These are phyloP conservation scores for Alternaria alternata DNA, from an alignment of 2,329 filamentous ascomycete genomes.

Conservation along the genomic window DNA sequence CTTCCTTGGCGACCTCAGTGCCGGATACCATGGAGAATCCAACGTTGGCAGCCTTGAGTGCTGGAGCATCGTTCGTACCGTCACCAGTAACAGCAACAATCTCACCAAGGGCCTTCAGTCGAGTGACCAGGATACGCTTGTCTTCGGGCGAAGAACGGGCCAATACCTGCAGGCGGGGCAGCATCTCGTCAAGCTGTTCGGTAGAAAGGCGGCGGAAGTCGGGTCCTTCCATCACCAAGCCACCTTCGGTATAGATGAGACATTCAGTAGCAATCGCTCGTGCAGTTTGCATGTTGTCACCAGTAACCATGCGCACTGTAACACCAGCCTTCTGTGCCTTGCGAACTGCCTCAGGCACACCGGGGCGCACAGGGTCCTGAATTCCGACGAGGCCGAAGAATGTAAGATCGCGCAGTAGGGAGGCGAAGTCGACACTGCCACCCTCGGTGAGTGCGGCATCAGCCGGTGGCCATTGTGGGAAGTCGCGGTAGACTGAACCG, in stretches of 20 bases:
- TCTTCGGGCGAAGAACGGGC: conserved; percentile 95
- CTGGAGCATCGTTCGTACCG: conserved; percentile 95
- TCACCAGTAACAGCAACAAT: conserved; percentile 99
- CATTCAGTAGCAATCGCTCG: conserved; percentile 97
- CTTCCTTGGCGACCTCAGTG: conserved; percentile 93
- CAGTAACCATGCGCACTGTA: conserved; percentile 94
- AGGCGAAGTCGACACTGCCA: conserved; percentile 31
- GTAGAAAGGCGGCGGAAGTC: conserved; percentile 87
- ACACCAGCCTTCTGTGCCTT: conserved; percentile 93
- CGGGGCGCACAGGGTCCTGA: conserved; percentile 91
- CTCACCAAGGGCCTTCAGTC: conserved; percentile 87
- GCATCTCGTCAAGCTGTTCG: conserved; percentile 79
- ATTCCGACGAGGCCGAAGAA: conserved; percentile 91
- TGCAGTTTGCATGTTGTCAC: conserved; percentile 94
- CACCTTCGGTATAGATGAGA: conserved; percentile 80
- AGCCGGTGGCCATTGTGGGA: conserved; percentile 46
- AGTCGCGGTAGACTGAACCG: conserved; percentile 53
- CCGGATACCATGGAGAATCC: conserved; percentile 95
- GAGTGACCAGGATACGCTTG: conserved; percentile 93
- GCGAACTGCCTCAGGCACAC: conserved; percentile 83
- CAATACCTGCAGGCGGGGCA: conserved; percentile 84
- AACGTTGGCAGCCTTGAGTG: conserved; percentile 96
- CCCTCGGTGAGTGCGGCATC: conserved; percentile 29
- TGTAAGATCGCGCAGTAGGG: conserved; percentile 63
- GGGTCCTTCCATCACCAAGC: conserved; percentile 83